Evolutionary conservation across 2,329 filamentous ascomycete genomes (phyloP), one percentile per base, ranked within the genome.

Genomic region (Remersonia thermophila): DNA sequence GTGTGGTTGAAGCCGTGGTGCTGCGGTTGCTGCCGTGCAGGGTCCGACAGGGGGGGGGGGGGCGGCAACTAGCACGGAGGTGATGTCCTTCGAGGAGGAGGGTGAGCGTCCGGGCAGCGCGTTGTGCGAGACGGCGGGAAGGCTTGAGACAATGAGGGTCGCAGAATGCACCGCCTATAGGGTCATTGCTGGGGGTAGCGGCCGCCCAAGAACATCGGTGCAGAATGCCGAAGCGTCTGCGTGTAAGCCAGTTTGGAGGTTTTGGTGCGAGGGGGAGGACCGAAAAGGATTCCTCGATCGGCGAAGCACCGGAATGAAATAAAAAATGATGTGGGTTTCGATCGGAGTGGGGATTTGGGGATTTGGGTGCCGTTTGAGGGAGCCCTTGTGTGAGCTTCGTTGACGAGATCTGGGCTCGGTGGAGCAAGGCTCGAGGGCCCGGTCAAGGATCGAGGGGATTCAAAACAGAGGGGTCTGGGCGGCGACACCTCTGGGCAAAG

Each of bases 271-370:
- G 36, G 9, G 32, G 28, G 37, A 39, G 38, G 40, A 13, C 37
- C 20, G 18, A 15, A 33, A 25, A 27, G 31, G 27, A 14, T 18
- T 18, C 9, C 20, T 23, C 20, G 20, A 23, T 23, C 20, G 30
- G 29, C 26, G 8, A 27, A 30, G 35, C 30, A 34, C 35, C 26
- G 38, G 37, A 45, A 39, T 33, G 34, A 42, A 42, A 47, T 35
- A 43, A 48, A 48, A 23, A 44, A 47, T 47, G 42, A 45, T 44
- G 45, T 52, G 45, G 48, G 46, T 43, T 55, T 23, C 20, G 20
- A 23, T 23, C 20, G 20, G 53, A 52, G 54, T 55, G 53, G 54
- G 52, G 52, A 54, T 49, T 27, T 34, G 37, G 37, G 18, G 28
- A 18, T 38, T 32, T 26, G 25, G 39, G 26, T n/a, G n/a, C n/a